Evolutionary conservation across 2,329 filamentous ascomycete species (phyloP), one percentile per base, ranked within the genome.

Genomic region (Diplodia mutila): DNA sequence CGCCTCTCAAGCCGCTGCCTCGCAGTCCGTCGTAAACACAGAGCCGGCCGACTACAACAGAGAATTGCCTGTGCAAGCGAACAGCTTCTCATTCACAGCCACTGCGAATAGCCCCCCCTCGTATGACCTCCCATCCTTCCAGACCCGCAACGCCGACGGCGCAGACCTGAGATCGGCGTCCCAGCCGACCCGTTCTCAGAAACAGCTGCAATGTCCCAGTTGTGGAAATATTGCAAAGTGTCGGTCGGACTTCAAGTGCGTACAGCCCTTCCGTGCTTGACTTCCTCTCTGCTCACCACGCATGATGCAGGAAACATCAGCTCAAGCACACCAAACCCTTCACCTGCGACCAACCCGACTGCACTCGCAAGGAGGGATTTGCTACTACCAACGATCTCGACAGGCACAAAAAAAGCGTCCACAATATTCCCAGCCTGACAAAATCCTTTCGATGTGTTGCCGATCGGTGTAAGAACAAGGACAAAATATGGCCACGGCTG

Each of bases 351-450:
- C 78, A 86, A 27, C 70, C 76, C 0, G 80, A 80, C 4, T 96
- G 93, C 76, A 71, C 74, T 29, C 84, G 88, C 14, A 80, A 76
- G 5, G 83, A 87, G 69, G 92, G 92, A 0, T 97, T 97, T 73
- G 89, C 90, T 21, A 96, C 92, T 0, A 78, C 81, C 21, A 97
- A 96, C 75, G 94, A 97, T 73, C 86, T 94, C 14, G 86, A 90
- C n/a, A 85, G 94, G 64, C 94, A 97, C 76, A 88, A 86, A 72
- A 88, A 87, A 74, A 91, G 89, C 69, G 88, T 91, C 6, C 93
- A 97, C 75, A 81, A 79, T 27, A 80, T 84, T 63, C 80, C 72
- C 48, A 23, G 29, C 16, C 75, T 73, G 29, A 80, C 81, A 1
- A 83, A 83, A 9, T 80, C 79, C 0, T 92, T 85, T 70, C 85